Evolutionary conservation across 331 rosid species (phyloP), one percentile per base, ranked within the genome.

Genomic region (Malus hybrid): DNA sequence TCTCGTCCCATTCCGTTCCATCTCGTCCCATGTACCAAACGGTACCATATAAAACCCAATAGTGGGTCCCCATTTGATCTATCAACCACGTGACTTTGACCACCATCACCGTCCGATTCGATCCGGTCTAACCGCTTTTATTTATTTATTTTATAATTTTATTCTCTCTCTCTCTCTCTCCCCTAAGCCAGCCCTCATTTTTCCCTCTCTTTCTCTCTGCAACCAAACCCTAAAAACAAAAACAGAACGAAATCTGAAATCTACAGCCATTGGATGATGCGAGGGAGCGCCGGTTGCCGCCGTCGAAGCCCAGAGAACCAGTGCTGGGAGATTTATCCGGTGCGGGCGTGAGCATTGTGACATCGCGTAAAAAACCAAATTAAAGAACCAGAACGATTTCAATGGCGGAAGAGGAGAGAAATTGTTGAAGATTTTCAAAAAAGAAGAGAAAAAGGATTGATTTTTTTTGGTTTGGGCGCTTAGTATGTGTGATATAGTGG

Each of bases 401-500:
- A 55, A 63, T 66, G 76, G 76, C 73, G 7, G 11, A 11, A 19
- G 22, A 66, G 56, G 15, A 62, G 34, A 42, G n/a, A 14, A 29
- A 70, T 55, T 7, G 26, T 33, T 58, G 52, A 75, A 65, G 48
- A 32, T 34, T 65, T 22, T 22, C 32, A 5, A 9, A 58, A 22
- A 48, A 61, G 77, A 34, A 22, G 16, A 36, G 9, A 7, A 29
- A 66, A 70, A 56, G 22, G 46, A 26, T 46, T 14, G 24, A 16
- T 26, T 32, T 42, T 50, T 75, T 30, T 81, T 60, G 33, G 44
- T 72, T 42, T 63, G 30, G 44, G 19, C 15, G 75, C 69, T 55
- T 82, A 85, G 60, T 57, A 93, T 93, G 97, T 88, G 89, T 84
- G 94, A 85, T 74, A 82, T 93, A 82, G 96, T 93, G 82, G 97